Base-by-base conservation (phyloP, 306 rosid genomes). In the Vigna trinervia region DNA sequence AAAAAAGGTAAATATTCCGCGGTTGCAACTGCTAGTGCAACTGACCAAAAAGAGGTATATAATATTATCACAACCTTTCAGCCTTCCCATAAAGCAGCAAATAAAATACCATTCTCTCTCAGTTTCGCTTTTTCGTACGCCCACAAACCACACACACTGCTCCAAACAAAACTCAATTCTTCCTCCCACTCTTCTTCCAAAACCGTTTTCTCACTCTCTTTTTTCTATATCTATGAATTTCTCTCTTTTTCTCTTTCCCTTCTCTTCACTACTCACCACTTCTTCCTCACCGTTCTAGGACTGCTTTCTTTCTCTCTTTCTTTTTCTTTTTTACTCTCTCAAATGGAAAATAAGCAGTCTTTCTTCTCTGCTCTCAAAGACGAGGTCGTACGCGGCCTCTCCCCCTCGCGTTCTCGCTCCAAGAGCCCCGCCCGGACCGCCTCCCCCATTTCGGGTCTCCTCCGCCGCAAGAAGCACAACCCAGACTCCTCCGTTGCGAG, bases 291-390 rank as follows among this genome's bases (percentile, higher is more conserved):
- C 53, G 30, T 78, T 72, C 43, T 71, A 38, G 73, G 61, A 41
- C 32, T 41, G 46, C 12, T 8, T 8, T 41, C 46, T 45, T 11
- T 4, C 3, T 1, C 1, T 13, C 15, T 45, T 12, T 45, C 4
- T 45, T 45, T 3, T 14, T 38, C 1, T 22, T n/a, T n/a, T 45
- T 0, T 12, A 6, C 19, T 6, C 60, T 50, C 6, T 39, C 7
- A 22, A 61, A 92, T 91, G 99, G 99, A 92, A 86, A 91, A 85
- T 90, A 96, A 91, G 75, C 98, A 89, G 41, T 88, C 97, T 17
- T 96, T 96, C 85, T 92, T 96, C 97, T 87, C 99, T 0, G 87
- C 93, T 34, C 84, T 96, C 12, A 96, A 91, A 80, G 94, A 92
- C 12, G 98, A 96, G 48, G 97, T 96, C 5, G 95, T 96, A 57